phyloP scores from a whole-genome alignment of 805 yeast species.

The Candida vaughaniae region DNA sequence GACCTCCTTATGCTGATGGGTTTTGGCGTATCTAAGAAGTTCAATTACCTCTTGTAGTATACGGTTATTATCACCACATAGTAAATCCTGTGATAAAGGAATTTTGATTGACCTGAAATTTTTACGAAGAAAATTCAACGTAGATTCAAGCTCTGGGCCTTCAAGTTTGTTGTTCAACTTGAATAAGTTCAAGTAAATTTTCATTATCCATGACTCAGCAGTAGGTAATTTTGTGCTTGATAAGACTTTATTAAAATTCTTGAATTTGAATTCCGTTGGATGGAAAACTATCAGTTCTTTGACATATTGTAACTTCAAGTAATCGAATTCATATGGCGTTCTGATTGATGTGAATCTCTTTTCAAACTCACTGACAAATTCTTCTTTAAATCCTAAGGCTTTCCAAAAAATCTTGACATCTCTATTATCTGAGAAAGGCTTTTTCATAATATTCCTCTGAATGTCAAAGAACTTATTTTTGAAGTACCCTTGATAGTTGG shows the following conservation, averaged over 20 bases:
- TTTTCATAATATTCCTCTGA: conserved; percentile 12
- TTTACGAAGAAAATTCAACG: conserved; percentile 27
- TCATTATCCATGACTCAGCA: conserved; percentile 27
- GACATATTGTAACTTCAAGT: conserved; percentile 36
- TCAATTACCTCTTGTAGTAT: conserved; percentile 15
- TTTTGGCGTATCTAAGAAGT: conserved; percentile 4
- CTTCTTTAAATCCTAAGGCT: conserved; percentile 28
- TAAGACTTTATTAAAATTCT: conserved; percentile 25
- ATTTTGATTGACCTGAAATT: conserved; percentile 31
- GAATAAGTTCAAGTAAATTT: conserved; percentile 25
- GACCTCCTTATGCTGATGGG: conserved; percentile 1
- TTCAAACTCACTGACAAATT: conserved; percentile 13
- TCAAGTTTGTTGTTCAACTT: conserved; percentile 18
- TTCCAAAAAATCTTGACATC: conserved; percentile 58
- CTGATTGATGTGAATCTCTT: conserved; percentile 13
- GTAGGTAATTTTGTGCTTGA: conserved; percentile 12
- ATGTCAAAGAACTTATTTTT: conserved; percentile 14
- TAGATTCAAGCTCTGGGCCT: conserved; percentile 22
- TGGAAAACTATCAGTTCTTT: conserved; percentile 18
- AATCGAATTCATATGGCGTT: conserved; percentile 14
- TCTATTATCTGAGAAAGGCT: conserved; percentile 49
- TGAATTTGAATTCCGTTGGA: conserved; percentile 22
- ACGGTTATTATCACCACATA: conserved; percentile 21
- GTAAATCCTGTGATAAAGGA: conserved; percentile 15
- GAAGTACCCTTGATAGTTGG: conserved; percentile 30